These are phyloP conservation scores for Aspergillus sclerotialis DNA, from an alignment of 2,329 filamentous ascomycete genomes.

Conservation along the genomic window DNA sequence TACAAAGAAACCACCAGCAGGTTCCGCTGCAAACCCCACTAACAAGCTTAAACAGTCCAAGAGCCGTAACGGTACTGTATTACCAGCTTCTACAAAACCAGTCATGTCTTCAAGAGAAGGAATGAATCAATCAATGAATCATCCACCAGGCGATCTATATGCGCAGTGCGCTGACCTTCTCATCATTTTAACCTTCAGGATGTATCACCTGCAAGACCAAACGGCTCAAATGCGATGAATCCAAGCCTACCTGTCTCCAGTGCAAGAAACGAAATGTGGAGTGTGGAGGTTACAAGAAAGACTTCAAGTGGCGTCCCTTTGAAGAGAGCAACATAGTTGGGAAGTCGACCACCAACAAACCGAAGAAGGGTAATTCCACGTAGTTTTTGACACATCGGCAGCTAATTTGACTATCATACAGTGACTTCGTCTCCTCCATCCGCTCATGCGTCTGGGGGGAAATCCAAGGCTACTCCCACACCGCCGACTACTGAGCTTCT, in stretches of 20 bases:
- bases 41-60: constrained; percentile 66
- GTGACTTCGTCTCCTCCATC: constrained; percentile 6
- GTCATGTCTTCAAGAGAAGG: constrained; percentile 4
- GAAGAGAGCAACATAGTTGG: constrained; percentile 53
- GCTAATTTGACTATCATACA: constrained; percentile 1
- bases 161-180: constrained; percentile 23
- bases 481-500: constrained; percentile 1
- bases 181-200: constrained; percentile 40
- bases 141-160: constrained; percentile 1
- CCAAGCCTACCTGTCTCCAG: constrained; percentile 61
- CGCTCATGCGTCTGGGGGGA: constrained; percentile 1
- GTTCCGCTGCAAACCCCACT: constrained; percentile 5
- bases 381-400: too few relatives aligned
- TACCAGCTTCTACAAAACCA: constrained; percentile 9
- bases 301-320: constrained; percentile 68
- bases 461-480: constrained; percentile 1
- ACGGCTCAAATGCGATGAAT: constrained; percentile 67
- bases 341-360: constrained; percentile 28
- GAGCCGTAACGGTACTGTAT: constrained; percentile 61
- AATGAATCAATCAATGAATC: constrained; percentile 3
- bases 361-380: constrained; percentile 43
- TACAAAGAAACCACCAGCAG: constrained; percentile 7
- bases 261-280: constrained; percentile 58
- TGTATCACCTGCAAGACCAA: constrained; percentile 69
- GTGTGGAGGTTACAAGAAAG: constrained; percentile 67